phyloP scores from a whole-genome alignment of 805 yeast species.

The Maudiozyma barnettii region DNA sequence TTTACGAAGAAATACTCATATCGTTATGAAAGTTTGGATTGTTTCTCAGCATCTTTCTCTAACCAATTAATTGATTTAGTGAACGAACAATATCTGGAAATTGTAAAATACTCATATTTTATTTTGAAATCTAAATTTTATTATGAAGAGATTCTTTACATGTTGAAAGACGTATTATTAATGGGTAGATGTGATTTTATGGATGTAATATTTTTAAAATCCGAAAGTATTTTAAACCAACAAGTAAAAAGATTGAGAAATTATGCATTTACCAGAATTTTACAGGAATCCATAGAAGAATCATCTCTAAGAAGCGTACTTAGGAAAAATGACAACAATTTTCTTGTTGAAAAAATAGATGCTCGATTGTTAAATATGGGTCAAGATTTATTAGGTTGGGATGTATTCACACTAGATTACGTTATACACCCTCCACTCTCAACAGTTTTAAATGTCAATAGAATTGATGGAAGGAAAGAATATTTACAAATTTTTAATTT shows the following conservation, averaged over 20 bases:
- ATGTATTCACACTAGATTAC: constrained; percentile 82
- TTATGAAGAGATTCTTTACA: constrained; percentile 45
- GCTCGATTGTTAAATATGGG: constrained; percentile 71
- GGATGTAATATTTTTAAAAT: constrained; percentile 50
- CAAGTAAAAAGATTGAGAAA: constrained; percentile 59
- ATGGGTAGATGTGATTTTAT: constrained; percentile 78
- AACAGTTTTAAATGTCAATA: constrained; percentile 43
- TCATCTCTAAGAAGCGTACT: constrained; percentile 40
- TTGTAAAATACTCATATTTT: constrained; percentile 41
- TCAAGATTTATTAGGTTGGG: constrained; percentile 80
- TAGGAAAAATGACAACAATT: constrained; percentile 29
- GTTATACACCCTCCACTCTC: constrained; percentile 43
- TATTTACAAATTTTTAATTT: constrained; percentile 79
- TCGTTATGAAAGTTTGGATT: constrained; percentile 7
- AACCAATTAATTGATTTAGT: constrained; percentile 29
- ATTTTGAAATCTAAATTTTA: constrained; percentile 42
- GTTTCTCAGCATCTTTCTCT: constrained; percentile 3
- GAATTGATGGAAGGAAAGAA: constrained; percentile 38
- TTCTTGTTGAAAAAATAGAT: constrained; percentile 51
- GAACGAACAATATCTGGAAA: constrained; percentile 40
- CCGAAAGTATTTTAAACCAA: constrained; percentile 42
- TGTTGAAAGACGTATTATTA: constrained; percentile 56
- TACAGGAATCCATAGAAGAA: constrained; percentile 52
- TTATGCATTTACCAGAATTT: constrained; percentile 51
- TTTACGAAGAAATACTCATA: constrained; percentile 28